Percentiles rank a stretch among this genome's conserved stretches.
These are phyloP conservation scores for Pseudovirgaria hyperparasitica DNA, from an alignment of 2,329 filamentous ascomycete species.

Conservation along the genomic window DNA sequence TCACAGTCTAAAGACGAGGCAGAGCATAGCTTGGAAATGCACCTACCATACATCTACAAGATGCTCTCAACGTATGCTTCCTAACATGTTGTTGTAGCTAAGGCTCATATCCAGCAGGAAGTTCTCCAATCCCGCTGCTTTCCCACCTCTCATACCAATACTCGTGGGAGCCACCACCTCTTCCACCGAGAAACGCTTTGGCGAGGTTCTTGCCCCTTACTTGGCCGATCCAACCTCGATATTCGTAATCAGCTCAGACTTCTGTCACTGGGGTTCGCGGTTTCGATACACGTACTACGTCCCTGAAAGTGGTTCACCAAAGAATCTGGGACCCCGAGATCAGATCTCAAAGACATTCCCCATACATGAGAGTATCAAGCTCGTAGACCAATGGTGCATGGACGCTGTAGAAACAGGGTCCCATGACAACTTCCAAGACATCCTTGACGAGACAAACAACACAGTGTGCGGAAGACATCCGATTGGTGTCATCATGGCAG, in stretches of 20 bases:
- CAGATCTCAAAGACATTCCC: conserved; percentile 32
- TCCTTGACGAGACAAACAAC: conserved; percentile 62
- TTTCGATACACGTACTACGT: conserved; percentile 79
- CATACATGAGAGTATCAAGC: conserved; percentile 76
- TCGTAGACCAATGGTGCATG: conserved; percentile 72
- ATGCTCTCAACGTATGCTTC: conserved; percentile 41
- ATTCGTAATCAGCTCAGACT: conserved; percentile 88
- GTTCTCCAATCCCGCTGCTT: conserved; percentile 33
- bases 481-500: conserved; percentile 86
- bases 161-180: conserved; percentile 66
- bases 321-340: conserved; percentile 23
- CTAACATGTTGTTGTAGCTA: neutral
- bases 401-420: conserved; percentile 66
- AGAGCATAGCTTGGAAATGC: conserved; percentile 95
- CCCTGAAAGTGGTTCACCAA: conserved; percentile 29
- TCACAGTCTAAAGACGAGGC: conserved; percentile 53
- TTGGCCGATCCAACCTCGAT: conserved; percentile 61
- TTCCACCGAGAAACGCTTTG: conserved; percentile 54
- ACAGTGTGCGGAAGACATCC: conserved; percentile 93
- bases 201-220: conserved; percentile 62
- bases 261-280: conserved; percentile 85
- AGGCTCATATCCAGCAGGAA: conserved; percentile 10
- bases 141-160: conserved; percentile 71
- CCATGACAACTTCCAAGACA: conserved; percentile 57
- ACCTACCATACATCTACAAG: conserved; percentile 86